Conservation (phyloP, 2,329 filamentous ascomycete species). For the Talaromyces amestolkiae region DNA sequence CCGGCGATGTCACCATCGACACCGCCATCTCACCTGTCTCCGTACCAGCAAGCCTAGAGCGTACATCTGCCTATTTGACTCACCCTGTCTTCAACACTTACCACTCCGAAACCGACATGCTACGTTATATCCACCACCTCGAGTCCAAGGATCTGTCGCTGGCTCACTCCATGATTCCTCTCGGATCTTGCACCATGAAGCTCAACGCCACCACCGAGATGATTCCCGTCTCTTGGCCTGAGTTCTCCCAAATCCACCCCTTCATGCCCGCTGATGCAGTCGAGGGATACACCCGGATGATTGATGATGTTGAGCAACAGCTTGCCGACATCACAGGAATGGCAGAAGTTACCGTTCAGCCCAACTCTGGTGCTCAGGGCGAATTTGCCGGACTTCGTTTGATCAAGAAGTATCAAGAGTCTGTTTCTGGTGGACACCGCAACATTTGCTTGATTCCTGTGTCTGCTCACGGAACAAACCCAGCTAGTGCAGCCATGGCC, state of each 20-base stretch:
- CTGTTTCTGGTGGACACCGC: conserved; percentile 62
- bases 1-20: conserved; percentile 31
- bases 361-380: conserved; percentile 93
- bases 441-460: conserved; percentile 94
- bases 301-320: conserved; percentile 70
- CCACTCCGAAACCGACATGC: conserved; percentile 89
- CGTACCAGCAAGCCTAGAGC: conserved; percentile 57
- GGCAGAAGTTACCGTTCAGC: conserved; percentile 83
- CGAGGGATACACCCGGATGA: conserved; percentile 67
- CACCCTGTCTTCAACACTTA: conserved; percentile 94
- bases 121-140: conserved; percentile 89
- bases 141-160: conserved; percentile 93
- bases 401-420: conserved; percentile 80
- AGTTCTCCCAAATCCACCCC: conserved; percentile 78
- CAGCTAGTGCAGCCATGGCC: conserved; percentile 90
- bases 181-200: conserved; percentile 98
- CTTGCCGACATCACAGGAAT: conserved; percentile 84
- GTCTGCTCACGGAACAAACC: conserved; percentile 94
- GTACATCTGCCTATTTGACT: conserved; percentile 73
- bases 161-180: conserved; percentile 94
- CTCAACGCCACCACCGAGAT: conserved; percentile 92
- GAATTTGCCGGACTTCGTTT: conserved; percentile 88
- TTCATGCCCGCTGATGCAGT: conserved; percentile 65
- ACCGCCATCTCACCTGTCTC: conserved; percentile 41
- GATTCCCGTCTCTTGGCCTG: conserved; percentile 75